Evolutionary conservation across 352 stramenopile species (phyloP).

Genomic region (Pythium apleroticum): DNA sequence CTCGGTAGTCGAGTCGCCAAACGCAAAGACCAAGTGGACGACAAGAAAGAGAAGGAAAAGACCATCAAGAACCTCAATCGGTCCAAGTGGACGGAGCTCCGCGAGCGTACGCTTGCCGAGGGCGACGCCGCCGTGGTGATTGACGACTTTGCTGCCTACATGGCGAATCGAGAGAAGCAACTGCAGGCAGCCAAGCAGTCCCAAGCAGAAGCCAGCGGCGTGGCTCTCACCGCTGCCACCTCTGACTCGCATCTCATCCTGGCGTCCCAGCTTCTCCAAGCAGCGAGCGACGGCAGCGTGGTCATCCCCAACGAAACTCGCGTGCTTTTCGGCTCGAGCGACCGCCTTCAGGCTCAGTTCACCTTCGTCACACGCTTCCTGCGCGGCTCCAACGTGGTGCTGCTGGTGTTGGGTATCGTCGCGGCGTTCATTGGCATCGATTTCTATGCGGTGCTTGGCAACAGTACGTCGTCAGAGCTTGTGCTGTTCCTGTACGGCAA

Average conservation of each 20-base stretch:
- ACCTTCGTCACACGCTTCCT: conserved; percentile 32
- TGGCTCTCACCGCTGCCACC: conserved; percentile 6
- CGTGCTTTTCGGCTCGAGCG: conserved; percentile 48
- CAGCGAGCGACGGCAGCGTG: neutral
- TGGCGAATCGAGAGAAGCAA: conserved; percentile 33
- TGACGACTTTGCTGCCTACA: conserved; percentile 56
- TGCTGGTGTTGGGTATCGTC: conserved; percentile 25
- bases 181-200: conserved; percentile 16
- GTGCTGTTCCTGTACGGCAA: conserved; percentile 35
- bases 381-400: conserved; percentile 32
- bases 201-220: neutral
- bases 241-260: conserved; percentile 9
- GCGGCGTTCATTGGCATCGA: conserved; percentile 31
- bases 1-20: conserved; percentile 34
- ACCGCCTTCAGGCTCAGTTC: conserved; percentile 38
- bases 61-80: conserved; percentile 62
- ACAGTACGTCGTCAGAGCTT: conserved; percentile 29
- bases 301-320: conserved; percentile 23
- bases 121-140: conserved; percentile 20
- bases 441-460: conserved; percentile 35
- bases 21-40: conserved; percentile 35
- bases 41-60: conserved; percentile 47
- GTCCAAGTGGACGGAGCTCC: conserved; percentile 61
- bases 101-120: conserved; percentile 34
- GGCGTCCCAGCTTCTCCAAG: neutral